A percentile compares a stretch with the other conserved stretches of the same genome.
Conservation (phyloP, 768 basidiomycete species). For the Trametes gibbosa region DNA sequence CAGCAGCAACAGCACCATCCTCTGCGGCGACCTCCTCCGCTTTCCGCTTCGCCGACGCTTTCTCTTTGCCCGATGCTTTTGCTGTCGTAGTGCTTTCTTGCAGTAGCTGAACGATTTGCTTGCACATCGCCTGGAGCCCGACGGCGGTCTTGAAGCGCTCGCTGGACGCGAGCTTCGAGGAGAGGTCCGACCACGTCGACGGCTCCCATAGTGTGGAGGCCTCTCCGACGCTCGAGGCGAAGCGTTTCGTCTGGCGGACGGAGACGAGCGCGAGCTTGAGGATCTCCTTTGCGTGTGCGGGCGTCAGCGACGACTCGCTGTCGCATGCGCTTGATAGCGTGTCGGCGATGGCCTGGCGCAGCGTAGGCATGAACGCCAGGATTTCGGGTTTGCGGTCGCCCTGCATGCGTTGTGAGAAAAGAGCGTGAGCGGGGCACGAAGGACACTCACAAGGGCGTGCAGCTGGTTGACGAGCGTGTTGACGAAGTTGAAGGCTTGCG, state of each 20-base stretch:
- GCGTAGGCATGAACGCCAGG: conserved; percentile 44
- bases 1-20: conserved; percentile 10
- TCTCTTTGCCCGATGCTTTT: conserved; percentile 25
- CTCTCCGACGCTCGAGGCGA: conserved; percentile 31
- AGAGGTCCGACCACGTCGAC: conserved; percentile 51
- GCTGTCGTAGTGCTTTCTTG: conserved; percentile 14
- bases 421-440: background rate
- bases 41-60: conserved; percentile 30
- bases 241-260: conserved; percentile 62
- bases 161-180: conserved; percentile 44
- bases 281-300: conserved; percentile 74
- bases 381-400: conserved; percentile 41
- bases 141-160: conserved; percentile 62
- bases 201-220: conserved; percentile 56
- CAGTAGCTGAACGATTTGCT: conserved; percentile 48
- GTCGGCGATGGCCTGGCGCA: conserved; percentile 50
- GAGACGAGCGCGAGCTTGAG: conserved; percentile 66
- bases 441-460: conserved; percentile 43
- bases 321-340: conserved; percentile 48
- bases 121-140: conserved; percentile 60
- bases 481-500: conserved; percentile 72
- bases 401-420: conserved; percentile 25
- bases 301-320: conserved; percentile 43
- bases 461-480: conserved; percentile 59
- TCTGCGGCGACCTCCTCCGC: conserved; percentile 18